A percentile compares a stretch with the other conserved stretches of the same genome.
Conservation (phyloP, 495 filamentous ascomycete genomes). For the Aspergillus nidulans region DNA sequence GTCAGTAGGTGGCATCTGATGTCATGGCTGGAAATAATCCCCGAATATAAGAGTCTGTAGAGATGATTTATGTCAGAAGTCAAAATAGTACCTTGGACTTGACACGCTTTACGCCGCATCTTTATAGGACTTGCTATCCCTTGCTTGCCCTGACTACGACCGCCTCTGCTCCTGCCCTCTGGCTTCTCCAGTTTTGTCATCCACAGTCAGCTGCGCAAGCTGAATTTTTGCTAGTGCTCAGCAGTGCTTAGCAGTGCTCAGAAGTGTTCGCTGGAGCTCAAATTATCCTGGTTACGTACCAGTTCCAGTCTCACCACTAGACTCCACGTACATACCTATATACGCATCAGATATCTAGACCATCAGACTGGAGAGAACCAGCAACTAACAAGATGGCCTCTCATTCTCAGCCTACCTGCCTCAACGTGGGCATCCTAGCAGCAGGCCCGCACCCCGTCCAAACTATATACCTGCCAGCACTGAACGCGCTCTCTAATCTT, state of each 20-base stretch:
- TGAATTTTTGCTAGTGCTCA: no score
- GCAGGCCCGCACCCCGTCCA: constrained; percentile 41
- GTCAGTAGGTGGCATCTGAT: not conserved
- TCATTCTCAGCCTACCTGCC: not conserved
- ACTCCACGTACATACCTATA: no score
- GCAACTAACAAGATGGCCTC: not conserved
- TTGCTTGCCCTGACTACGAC: not conserved
- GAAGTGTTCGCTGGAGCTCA: not conserved
- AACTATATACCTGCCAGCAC: constrained; percentile 45
- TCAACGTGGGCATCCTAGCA: constrained; percentile 47
- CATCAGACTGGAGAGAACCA: not conserved
- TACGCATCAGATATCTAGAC: not conserved
- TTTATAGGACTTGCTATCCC: not conserved
- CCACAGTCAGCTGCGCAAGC: no score
- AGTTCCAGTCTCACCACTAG: no score
- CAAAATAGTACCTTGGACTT: not conserved
- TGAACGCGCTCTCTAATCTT: constrained; percentile 34
- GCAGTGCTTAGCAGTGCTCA: no score
- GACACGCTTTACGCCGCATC: not conserved
- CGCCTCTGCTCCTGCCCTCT: not conserved
- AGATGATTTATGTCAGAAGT: not conserved
- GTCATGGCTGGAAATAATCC: not conserved
- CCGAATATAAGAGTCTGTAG: not conserved
- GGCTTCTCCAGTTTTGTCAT: not conserved
- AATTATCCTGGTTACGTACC: no score